Base-by-base conservation (phyloP, 129 eudicot genomes). In the Cynara cardunculus region DNA sequence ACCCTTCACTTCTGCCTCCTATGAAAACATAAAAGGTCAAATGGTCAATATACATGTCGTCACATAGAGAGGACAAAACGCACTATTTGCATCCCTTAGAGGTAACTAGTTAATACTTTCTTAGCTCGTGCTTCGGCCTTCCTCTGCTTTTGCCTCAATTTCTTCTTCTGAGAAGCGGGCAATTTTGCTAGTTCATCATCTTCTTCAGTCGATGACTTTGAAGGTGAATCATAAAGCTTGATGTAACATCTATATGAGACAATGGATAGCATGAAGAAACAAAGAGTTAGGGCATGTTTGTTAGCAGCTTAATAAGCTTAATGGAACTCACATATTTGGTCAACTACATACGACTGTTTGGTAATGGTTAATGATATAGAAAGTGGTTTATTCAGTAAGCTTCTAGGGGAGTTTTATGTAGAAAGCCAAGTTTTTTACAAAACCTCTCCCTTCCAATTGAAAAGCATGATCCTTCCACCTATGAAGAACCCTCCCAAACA, bases 121-220 rank as follows among this genome's bases (percentile, higher is more conserved):
- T 95, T 95, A 73, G 97, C 97, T 65, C 97, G 87, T 66, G 97
- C 97, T 77, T 90, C 99, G 41, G 99, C 99, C 78, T 95, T 95
- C 82, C 93, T 89, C 84, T 90, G 99, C 77, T 92, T 95, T 84
- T 95, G 99, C 85, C 94, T 90, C 91, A 92, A 27, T 84, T 92
- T 95, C 93, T 92, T 95, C 82, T 92, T 92, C 84, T 95, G 99
- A 24, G 97, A 75, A 85, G 99, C 93, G 13, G 92, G 90, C 79
- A 95, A 79, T 82, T 90, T 95, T 24, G 97, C 84, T 84, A 90
- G 85, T 80, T 94, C 96, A 34, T 91, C 91, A 25, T 95, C 97
- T 88, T 95, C 97, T 77, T 95, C 97, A 8, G 89, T 80, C 1
- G 93, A 87, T 30, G 97, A 84, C 89, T 95, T 95, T 37, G 91